A percentile compares a stretch with the other conserved stretches of the same genome.
phyloP scores from a whole-genome alignment of 805 yeast genomes.

The Saccharomyces jurei region DNA sequence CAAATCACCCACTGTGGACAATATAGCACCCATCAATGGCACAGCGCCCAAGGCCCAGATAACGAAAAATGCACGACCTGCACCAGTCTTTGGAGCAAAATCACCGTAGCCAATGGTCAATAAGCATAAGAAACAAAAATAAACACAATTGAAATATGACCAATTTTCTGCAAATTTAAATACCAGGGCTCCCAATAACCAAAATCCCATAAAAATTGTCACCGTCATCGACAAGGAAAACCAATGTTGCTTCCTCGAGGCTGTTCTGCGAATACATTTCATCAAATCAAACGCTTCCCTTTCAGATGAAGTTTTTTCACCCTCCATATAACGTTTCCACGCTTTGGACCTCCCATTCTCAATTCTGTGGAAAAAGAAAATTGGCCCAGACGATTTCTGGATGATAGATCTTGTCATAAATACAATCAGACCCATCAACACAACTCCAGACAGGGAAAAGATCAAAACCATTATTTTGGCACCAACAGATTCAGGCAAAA shows the following conservation, averaged over 20 bases:
- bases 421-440: constrained; percentile 66
- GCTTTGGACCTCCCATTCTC: constrained; percentile 41
- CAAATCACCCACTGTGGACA: constrained; percentile 61
- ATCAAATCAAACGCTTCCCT: constrained; percentile 49
- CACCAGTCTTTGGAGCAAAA: constrained; percentile 49
- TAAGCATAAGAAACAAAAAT: constrained; percentile 68
- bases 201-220: constrained; percentile 43
- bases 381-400: constrained; percentile 50
- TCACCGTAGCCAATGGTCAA: constrained; percentile 85
- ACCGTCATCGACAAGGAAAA: constrained; percentile 36
- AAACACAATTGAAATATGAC: constrained; percentile 63
- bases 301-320: constrained; percentile 27
- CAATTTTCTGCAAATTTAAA: constrained; percentile 58
- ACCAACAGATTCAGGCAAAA: constrained; percentile 45
- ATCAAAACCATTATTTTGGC: constrained; percentile 52
- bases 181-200: constrained; percentile 66
- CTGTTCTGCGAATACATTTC: constrained; percentile 40
- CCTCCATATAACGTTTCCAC: constrained; percentile 9
- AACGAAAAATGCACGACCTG: constrained; percentile 67
- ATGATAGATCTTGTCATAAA: constrained; percentile 62
- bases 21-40: constrained; percentile 77
- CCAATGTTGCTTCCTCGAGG: constrained; percentile 34
- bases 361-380: constrained; percentile 56
- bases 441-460: constrained; percentile 62
- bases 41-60: constrained; percentile 78